Evolutionary conservation across 805 yeast genomes (phyloP).

Genomic region (Cephaloascus fragrans): DNA sequence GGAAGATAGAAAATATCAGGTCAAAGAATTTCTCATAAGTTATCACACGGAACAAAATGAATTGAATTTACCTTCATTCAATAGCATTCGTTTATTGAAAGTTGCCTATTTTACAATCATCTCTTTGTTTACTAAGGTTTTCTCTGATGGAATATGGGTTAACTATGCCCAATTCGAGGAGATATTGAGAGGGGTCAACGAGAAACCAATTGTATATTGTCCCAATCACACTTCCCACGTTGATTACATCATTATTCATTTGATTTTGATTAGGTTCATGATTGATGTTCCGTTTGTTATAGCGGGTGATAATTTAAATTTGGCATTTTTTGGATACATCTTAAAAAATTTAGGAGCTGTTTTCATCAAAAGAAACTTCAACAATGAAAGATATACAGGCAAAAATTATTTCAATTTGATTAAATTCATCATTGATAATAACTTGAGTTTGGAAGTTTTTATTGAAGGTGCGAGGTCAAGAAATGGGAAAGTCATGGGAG

Average conservation of each 20-base stretch:
- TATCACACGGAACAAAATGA: conserved; percentile 24
- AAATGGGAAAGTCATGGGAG: conserved; percentile 53
- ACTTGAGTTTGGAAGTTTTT: conserved; percentile 47
- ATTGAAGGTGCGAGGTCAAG: conserved; percentile 61
- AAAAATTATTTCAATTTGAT: conserved; percentile 36
- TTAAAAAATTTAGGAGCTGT: conserved; percentile 45
- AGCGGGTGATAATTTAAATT: conserved; percentile 60
- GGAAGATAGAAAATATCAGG: conserved; percentile 20
- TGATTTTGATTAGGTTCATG: conserved; percentile 42
- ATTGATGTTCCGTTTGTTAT: conserved; percentile 46
- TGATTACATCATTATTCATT: conserved; percentile 50
- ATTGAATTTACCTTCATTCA: conserved; percentile 24
- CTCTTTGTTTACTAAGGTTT: conserved; percentile 21
- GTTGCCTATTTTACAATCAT: conserved; percentile 28
- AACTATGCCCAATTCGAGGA: conserved; percentile 17
- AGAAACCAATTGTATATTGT: conserved; percentile 36
- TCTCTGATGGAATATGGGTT: conserved; percentile 32
- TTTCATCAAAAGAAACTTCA: conserved; percentile 42
- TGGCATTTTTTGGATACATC: conserved; percentile 42
- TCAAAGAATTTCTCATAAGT: conserved; percentile 26
- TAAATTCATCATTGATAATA: conserved; percentile 36
- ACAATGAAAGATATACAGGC: conserved; percentile 34
- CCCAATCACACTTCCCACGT: conserved; percentile 58
- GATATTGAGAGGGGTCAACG: conserved; percentile 21
- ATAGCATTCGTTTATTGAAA: conserved; percentile 13